A percentile compares a stretch with the other conserved stretches of the same genome.
Conservation (phyloP, 129 eudicot genomes). For the Centrapalus pauciflorus region DNA sequence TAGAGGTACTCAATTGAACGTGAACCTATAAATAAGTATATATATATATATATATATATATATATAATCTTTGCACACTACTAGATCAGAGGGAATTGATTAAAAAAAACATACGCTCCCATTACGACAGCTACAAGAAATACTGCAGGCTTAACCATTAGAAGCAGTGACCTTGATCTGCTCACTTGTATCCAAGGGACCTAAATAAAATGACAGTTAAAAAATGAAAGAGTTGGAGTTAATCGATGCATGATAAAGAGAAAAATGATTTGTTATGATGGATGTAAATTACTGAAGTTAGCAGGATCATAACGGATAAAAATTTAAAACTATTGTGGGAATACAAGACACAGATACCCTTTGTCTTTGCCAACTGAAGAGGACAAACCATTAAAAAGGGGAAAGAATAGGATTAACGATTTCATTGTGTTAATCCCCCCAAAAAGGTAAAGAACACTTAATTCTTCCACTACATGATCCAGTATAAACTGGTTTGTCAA, state of each 20-base stretch:
- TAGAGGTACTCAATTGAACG: no score
- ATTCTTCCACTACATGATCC: no score
- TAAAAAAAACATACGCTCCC: slow-evolving; percentile 73
- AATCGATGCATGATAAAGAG: not conserved
- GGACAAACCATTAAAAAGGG: not conserved
- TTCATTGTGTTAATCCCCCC: no score
- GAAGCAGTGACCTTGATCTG: slow-evolving; percentile 85
- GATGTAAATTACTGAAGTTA: not conserved
- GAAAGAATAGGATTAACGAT: no score
- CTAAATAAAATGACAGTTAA: slow-evolving; percentile 31
- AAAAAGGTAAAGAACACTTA: no score
- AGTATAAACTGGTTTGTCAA: no score
- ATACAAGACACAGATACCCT: not conserved
- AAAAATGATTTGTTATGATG: not conserved
- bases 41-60: no score
- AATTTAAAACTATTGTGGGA: not conserved
- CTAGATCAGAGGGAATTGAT: not conserved
- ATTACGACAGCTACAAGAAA: slow-evolving; percentile 65
- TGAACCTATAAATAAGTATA: no score
- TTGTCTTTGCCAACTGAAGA: not conserved
- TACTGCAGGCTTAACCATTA: slow-evolving; percentile 69
- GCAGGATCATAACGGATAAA: not conserved
- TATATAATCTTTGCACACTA: slow-evolving; percentile 5
- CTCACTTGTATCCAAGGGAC: slow-evolving; percentile 98
- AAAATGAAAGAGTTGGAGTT: slow-evolving; percentile 15